Conservation (phyloP, 108 stramenopile genomes). For the Epithemia pelagica region DNA sequence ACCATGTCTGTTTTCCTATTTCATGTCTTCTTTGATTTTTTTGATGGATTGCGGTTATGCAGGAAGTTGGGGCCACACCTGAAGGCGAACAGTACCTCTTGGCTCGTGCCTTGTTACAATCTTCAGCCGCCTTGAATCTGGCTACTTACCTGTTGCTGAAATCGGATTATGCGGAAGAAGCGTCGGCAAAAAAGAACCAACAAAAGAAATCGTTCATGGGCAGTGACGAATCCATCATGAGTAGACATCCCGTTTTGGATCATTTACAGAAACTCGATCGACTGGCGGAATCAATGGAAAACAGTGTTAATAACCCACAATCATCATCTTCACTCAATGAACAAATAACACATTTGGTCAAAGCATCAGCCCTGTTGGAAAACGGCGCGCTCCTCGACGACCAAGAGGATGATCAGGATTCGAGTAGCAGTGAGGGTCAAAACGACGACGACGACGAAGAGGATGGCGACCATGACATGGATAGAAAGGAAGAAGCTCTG, state of each 20-base stretch:
- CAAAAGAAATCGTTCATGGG: slow-evolving; percentile 5
- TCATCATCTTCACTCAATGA: slow-evolving; percentile 30
- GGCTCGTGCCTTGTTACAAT: slow-evolving; percentile 60
- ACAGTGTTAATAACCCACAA: slow-evolving; percentile 48
- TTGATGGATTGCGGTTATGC: background rate
- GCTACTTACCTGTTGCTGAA: slow-evolving; percentile 76
- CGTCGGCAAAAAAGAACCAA: slow-evolving; percentile 11
- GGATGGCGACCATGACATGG: slow-evolving; percentile 10
- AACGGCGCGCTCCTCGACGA: slow-evolving; percentile 24
- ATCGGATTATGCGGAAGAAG: background rate
- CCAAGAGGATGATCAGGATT: slow-evolving; percentile 23
- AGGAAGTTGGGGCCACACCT: slow-evolving; percentile 72
- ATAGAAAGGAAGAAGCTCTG: background rate
- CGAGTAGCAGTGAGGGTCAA: slow-evolving; percentile 16
- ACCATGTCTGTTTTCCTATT: no score
- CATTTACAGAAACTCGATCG: slow-evolving; percentile 62
- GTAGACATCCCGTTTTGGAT: slow-evolving; percentile 69
- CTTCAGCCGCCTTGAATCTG: slow-evolving; percentile 64
- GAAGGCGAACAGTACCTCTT: slow-evolving; percentile 65
- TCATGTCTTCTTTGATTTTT: slow-evolving; percentile 9
- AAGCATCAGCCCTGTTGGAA: slow-evolving; percentile 69
- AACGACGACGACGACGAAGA: slow-evolving; percentile 20
- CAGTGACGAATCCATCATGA: slow-evolving; percentile 26
- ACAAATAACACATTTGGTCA: slow-evolving; percentile 55
- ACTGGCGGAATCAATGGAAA: slow-evolving; percentile 47